Percentiles rank a stretch among this genome's conserved stretches.
Evolutionary conservation across 352 stramenopile species (phyloP).

Genomic region (Phytopythium boreale): DNA sequence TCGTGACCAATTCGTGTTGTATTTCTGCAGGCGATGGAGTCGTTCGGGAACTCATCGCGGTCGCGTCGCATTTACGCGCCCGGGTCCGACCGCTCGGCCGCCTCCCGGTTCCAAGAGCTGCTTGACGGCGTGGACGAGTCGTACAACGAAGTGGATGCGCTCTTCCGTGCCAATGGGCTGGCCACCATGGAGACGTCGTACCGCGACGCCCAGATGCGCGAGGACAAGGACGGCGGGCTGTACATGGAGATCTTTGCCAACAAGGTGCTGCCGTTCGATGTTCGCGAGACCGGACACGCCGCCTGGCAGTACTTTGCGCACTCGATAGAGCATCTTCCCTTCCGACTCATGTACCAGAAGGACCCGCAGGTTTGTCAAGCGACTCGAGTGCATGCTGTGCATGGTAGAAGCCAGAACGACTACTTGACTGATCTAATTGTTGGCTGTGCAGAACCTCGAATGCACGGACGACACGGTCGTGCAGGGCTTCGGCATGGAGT

Average conservation of each 20-base stretch:
- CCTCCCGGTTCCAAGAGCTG: conserved; percentile 31
- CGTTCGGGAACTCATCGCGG: conserved; percentile 20
- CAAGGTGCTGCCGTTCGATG: conserved; percentile 41
- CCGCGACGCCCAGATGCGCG: conserved; percentile 36
- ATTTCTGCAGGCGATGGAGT: conserved; percentile 25
- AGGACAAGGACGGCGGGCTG: conserved; percentile 21
- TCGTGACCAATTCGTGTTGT: not conserved
- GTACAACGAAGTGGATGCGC: conserved; percentile 30
- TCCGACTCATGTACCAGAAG: conserved; percentile 35
- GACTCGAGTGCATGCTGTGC: not conserved
- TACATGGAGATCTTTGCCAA: conserved; percentile 50
- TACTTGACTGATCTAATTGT: not conserved
- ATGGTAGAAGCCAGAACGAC: not conserved
- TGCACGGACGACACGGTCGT: conserved; percentile 27
- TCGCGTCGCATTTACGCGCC: conserved; percentile 24
- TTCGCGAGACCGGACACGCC: conserved; percentile 25
- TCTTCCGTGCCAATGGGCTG: conserved; percentile 33
- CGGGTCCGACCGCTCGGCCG: conserved; percentile 21
- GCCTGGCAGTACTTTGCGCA: conserved; percentile 46
- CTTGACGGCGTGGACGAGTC: conserved; percentile 30
- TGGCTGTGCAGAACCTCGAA: conserved; percentile 19
- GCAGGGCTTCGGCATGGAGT: conserved; percentile 46
- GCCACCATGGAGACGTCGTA: conserved; percentile 24
- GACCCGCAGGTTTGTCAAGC: conserved; percentile 26
- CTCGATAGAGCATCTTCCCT: conserved; percentile 36